These are phyloP conservation scores for Microsporum audouinii DNA, from an alignment of 2,329 filamentous ascomycete genomes.

Conservation along the genomic window DNA sequence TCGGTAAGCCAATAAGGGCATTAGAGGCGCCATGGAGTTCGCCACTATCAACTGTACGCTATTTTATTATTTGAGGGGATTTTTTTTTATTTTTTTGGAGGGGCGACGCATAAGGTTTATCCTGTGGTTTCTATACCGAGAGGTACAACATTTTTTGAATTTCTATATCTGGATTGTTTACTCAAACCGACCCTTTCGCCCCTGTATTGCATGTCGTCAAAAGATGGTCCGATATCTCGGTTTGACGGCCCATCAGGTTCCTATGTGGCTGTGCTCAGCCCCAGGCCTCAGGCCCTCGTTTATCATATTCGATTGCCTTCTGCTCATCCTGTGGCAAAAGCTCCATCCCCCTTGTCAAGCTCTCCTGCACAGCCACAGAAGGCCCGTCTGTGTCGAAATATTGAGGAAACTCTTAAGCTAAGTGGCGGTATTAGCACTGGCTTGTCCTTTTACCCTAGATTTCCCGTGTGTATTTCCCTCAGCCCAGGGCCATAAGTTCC, in stretches of 20 bases:
- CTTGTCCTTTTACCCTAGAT: not conserved
- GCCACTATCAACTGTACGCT: not conserved
- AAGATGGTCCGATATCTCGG: not conserved
- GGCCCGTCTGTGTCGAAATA: not conserved
- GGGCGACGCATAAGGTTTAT: conserved; percentile 1
- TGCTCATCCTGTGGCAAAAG: not conserved
- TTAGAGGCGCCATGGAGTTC: conserved; percentile 1
- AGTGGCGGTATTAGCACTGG: not conserved
- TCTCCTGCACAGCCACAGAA: not conserved
- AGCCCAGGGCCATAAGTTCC: not conserved
- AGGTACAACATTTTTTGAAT: not conserved
- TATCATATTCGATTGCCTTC: not conserved
- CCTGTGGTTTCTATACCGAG: not conserved
- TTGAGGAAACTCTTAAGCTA: not conserved
- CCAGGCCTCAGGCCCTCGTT: not conserved
- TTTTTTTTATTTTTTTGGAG: not conserved
- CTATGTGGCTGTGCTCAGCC: not conserved
- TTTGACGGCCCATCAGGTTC: not conserved
- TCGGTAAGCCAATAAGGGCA: conserved; percentile 8
- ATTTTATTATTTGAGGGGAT: not conserved
- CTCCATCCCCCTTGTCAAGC: not conserved
- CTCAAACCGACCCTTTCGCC: not conserved
- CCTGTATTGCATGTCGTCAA: not conserved
- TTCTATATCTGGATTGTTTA: not conserved
- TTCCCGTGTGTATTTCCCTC: conserved; percentile 3